A percentile compares a stretch with the other conserved stretches of the same genome.
phyloP scores from a whole-genome alignment of 116 monocot species.

The Phalaenopsis hybrid region DNA sequence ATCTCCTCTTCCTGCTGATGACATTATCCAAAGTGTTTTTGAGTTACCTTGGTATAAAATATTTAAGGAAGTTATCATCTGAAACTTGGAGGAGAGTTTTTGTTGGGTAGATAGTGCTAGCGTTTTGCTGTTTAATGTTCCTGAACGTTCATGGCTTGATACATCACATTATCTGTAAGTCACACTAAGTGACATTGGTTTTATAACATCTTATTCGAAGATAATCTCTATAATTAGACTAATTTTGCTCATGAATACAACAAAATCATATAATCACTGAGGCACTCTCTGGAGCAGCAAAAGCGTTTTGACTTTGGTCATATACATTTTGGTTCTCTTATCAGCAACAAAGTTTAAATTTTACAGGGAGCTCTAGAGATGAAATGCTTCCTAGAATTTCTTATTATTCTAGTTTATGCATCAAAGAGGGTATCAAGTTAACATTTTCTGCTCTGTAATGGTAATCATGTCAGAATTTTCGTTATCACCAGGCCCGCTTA shows the following conservation, averaged over 20 bases:
- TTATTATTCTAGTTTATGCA: slow-evolving; percentile 47
- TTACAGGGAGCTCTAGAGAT: slow-evolving; percentile 90
- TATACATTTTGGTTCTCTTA: slow-evolving; percentile 36
- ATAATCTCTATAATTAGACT: neutral
- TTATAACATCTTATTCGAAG: neutral
- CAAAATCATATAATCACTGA: slow-evolving; percentile 23
- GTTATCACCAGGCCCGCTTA: too few relatives aligned
- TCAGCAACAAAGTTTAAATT: slow-evolving; percentile 35
- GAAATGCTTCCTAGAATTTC: slow-evolving; percentile 81
- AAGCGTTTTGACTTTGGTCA: slow-evolving; percentile 96
- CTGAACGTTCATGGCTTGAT: slow-evolving; percentile 66
- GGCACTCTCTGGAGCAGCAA: slow-evolving; percentile 25
- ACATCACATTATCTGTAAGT: slow-evolving; percentile 37
- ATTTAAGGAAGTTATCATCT: neutral
- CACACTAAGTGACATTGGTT: neutral
- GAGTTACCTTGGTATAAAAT: too few relatives aligned
- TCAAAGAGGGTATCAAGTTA: slow-evolving; percentile 53
- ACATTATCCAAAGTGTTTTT: too few relatives aligned
- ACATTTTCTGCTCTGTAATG: neutral
- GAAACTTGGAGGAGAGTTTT: slow-evolving; percentile 38
- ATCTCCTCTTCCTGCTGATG: too few relatives aligned
- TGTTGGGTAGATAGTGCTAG: slow-evolving; percentile 90
- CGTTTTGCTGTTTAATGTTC: slow-evolving; percentile 38
- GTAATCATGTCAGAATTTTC: too few relatives aligned
- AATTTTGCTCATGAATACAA: neutral